Evolutionary conservation across 306 rosid species (phyloP).

Genomic region (Lathyrus sativus): DNA sequence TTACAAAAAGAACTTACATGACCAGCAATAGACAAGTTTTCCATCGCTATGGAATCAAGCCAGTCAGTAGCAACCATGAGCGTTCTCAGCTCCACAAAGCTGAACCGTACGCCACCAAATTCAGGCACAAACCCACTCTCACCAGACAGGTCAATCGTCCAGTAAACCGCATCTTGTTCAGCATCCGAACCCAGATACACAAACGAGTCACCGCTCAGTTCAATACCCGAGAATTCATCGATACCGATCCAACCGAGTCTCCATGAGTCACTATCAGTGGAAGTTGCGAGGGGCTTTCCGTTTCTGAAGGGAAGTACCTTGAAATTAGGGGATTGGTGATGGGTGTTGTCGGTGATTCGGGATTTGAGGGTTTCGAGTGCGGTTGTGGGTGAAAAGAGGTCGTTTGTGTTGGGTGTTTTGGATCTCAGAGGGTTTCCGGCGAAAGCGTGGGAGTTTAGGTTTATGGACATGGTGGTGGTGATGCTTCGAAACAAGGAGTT

Average conservation of each 20-base stretch:
- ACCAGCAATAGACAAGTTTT: slow-evolving; percentile 83
- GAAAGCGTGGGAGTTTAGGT: slow-evolving; percentile 62
- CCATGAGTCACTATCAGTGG: slow-evolving; percentile 49
- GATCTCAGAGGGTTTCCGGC: slow-evolving; percentile 67
- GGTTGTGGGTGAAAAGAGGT: slow-evolving; percentile 57
- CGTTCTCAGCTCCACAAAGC: slow-evolving; percentile 80
- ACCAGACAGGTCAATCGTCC: slow-evolving; percentile 74
- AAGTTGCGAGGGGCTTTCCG: slow-evolving; percentile 71
- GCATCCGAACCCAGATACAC: slow-evolving; percentile 73
- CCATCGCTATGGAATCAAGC: slow-evolving; percentile 65
- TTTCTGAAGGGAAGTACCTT: slow-evolving; percentile 73
- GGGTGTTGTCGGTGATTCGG: slow-evolving; percentile 48
- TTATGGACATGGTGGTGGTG: slow-evolving; percentile 56
- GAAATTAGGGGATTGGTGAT: slow-evolving; percentile 44
- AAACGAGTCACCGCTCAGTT: slow-evolving; percentile 52
- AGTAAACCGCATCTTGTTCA: slow-evolving; percentile 61
- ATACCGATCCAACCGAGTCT: slow-evolving; percentile 74
- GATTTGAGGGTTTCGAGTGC: slow-evolving; percentile 62
- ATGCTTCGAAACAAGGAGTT: not conserved
- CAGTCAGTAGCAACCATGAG: slow-evolving; percentile 95
- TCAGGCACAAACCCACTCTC: slow-evolving; percentile 49
- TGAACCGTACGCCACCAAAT: slow-evolving; percentile 41
- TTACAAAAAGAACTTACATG: slow-evolving; percentile 58
- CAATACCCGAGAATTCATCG: slow-evolving; percentile 42
- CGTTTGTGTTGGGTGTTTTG: slow-evolving; percentile 50